Evolutionary conservation across 2,329 filamentous ascomycete genomes (phyloP).

Genomic region (Zelopaecilomyces penicillatus): DNA sequence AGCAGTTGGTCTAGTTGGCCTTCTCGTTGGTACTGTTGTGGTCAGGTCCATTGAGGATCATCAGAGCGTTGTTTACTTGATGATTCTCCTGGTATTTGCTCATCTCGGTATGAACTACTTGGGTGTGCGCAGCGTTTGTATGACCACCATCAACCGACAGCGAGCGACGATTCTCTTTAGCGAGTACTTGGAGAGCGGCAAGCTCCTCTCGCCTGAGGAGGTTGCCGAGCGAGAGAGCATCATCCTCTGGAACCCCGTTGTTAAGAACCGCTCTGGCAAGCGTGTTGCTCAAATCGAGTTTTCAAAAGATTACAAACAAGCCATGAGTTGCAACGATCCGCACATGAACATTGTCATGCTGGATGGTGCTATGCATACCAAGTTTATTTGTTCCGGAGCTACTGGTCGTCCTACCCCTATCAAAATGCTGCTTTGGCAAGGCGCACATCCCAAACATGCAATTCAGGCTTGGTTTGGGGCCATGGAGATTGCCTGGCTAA

Average conservation of each 20-base stretch:
- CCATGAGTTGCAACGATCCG: slow-evolving; percentile 14
- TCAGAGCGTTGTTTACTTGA: slow-evolving; percentile 62
- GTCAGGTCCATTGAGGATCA: slow-evolving; percentile 67
- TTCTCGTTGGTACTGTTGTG: slow-evolving; percentile 74
- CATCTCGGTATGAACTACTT: slow-evolving; percentile 82
- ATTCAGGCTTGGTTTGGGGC: slow-evolving; percentile 29
- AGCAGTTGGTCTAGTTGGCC: slow-evolving; percentile 78
- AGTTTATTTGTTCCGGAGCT: slow-evolving; percentile 20
- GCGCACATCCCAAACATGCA: slow-evolving; percentile 19
- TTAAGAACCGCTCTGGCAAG: slow-evolving; percentile 20
- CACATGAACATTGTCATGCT: slow-evolving; percentile 17
- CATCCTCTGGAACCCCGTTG: slow-evolving; percentile 35
- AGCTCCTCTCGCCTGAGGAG: slow-evolving; percentile 54
- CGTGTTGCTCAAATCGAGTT: slow-evolving; percentile 30
- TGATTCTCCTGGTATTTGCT: slow-evolving; percentile 62
- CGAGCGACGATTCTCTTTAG: slow-evolving; percentile 71
- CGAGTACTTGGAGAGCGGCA: slow-evolving; percentile 40
- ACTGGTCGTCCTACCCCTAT: slow-evolving; percentile 16
- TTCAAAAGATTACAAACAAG: slow-evolving; percentile 33
- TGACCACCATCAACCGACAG: slow-evolving; percentile 79
- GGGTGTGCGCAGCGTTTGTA: slow-evolving; percentile 74
- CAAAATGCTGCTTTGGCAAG: slow-evolving; percentile 27
- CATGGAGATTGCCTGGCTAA: slow-evolving; percentile 28
- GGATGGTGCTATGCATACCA: slow-evolving; percentile 21
- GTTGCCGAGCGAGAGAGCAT: slow-evolving; percentile 59